Percentiles rank a stretch among this genome's conserved stretches.
phyloP scores from a whole-genome alignment of 768 basidiomycete species.

The Clitopilus hobsonii region DNA sequence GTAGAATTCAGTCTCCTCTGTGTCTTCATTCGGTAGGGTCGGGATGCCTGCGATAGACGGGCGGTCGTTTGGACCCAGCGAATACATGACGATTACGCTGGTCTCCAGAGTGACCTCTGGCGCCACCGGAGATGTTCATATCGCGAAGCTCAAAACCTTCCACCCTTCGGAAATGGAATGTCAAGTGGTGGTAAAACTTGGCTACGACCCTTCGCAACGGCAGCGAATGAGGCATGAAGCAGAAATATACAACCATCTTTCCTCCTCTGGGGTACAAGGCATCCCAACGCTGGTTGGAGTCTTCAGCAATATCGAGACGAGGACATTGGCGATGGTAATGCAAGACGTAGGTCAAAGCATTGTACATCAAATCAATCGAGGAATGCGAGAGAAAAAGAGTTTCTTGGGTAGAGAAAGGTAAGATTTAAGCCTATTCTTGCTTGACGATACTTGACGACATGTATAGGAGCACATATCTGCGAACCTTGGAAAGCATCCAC shows the following conservation, averaged over 20 bases:
- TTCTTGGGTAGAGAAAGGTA: too few relatives aligned
- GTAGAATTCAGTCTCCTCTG: constrained; percentile 9
- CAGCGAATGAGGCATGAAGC: constrained; percentile 13
- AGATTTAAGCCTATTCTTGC: too few relatives aligned
- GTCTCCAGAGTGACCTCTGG: constrained; percentile 10
- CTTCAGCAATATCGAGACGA: constrained; percentile 11
- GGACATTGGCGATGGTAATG: constrained; percentile 13
- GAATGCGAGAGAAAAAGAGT: too few relatives aligned
- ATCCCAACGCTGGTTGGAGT: constrained; percentile 10
- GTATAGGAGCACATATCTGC: too few relatives aligned
- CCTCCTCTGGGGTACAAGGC: constrained; percentile 3
- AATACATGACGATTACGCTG: constrained; percentile 11
- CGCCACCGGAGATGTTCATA: constrained; percentile 13
- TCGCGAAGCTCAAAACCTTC: constrained; percentile 8
- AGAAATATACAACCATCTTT: constrained; percentile 11
- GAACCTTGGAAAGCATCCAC: background rate
- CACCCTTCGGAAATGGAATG: too few relatives aligned
- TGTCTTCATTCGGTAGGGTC: constrained; percentile 9
- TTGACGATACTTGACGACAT: too few relatives aligned
- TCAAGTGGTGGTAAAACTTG: constrained; percentile 9
- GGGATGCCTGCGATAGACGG: background rate
- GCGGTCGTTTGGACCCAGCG: background rate
- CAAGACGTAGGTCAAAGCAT: constrained; percentile 4
- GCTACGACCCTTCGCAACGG: constrained; percentile 3
- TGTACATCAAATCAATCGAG: background rate